Evolutionary conservation across 768 basidiomycete genomes (phyloP).

Genomic region (Phylloporus arenicola): DNA sequence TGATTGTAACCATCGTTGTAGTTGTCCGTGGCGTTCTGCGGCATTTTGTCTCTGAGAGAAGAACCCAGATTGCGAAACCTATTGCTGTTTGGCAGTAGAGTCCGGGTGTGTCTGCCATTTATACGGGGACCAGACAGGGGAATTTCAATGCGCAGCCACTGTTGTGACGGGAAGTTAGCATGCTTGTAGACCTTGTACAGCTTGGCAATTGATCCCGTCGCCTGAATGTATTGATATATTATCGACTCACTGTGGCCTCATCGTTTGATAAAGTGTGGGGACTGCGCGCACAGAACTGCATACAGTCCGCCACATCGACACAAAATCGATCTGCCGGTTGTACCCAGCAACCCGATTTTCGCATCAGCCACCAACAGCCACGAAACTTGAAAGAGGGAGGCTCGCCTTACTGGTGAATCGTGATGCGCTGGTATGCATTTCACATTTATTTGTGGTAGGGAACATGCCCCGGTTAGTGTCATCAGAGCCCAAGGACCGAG

Average conservation of each 20-base stretch:
- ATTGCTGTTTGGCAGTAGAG: neutral
- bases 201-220: conserved; percentile 16
- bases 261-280: neutral
- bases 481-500: neutral
- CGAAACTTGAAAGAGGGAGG: neutral
- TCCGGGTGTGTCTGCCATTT: conserved; percentile 7
- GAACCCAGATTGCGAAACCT: neutral
- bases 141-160: neutral
- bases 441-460: neutral
- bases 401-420: neutral
- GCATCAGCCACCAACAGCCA: neutral
- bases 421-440: neutral
- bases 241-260: neutral
- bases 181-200: conserved; percentile 14
- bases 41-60: conserved; percentile 12
- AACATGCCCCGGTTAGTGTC: neutral
- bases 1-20: conserved; percentile 24
- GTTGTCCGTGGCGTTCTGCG: conserved; percentile 11
- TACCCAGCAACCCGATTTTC: neutral
- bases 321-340: neutral
- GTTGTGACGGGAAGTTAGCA: neutral
- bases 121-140: conserved; percentile 9
- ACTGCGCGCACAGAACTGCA: neutral
- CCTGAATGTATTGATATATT: conserved; percentile 11
- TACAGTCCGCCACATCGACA: conserved; percentile 8